Base-by-base conservation (phyloP, 345 rosid genomes). In the Sisymbrium irio region DNA sequence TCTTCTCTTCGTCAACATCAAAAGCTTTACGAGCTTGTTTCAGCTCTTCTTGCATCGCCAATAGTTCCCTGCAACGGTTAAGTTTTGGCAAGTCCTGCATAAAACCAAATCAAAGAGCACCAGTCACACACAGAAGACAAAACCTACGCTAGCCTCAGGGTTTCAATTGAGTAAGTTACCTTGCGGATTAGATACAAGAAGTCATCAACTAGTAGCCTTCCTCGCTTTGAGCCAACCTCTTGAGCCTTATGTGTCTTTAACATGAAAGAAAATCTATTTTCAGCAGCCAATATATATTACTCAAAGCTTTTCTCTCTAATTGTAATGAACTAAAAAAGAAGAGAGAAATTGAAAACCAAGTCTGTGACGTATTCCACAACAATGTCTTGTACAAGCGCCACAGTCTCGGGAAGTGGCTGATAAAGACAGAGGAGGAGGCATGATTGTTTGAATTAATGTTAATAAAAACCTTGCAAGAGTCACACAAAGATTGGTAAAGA, bases 21-120 rank as follows among this genome's bases (percentile, higher is more conserved):
- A 90, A 92, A 50, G 98, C 97, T 74, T 95, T 90, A 80, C 97
- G 90, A 11, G 98, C 98, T 81, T 95, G 99, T 76, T 92, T 88
- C 50, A 95, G 85, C 81, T 95, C 98, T 80, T 95, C 98, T 83
- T 90, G 98, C 98, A 92, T 90, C 0, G 92, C 85, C 72, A 90
- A 82, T 60, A 95, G 79, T 71, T 95, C 96, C 6, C 86, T 86
- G 73, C 96, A 95, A 0, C 91, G 92, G 83, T 95, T 95, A 10
- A 90, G 85, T 76, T 95, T 95, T 0, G 96, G 94, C 53, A 66
- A 58, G 67, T 95, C 99, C 98, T 90, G 88, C 85, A 79, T 11
- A 33, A 55, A 22, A 22, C 61, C 40, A n/a, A 20, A 30, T 53
- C 30, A 57, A 28, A 54, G 47, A 27, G 46, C 6, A 54, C 15